Evolutionary conservation across 148 eudicot genomes (phyloP), one percentile per base, ranked within the genome.

Genomic region (Diospyros lotus): DNA sequence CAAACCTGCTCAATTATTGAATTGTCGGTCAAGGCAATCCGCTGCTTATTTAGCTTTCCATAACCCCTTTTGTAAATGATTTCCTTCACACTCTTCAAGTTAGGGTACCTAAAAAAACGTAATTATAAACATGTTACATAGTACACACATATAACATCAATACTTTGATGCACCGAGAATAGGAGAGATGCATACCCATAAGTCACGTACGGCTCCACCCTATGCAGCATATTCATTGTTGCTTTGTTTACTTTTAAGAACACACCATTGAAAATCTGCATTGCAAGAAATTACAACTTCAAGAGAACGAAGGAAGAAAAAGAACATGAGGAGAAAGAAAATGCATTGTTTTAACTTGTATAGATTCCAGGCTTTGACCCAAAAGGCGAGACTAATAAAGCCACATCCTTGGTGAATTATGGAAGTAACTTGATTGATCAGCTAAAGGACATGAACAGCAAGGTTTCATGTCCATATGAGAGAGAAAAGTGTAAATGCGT

Each of bases 131-230:
- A 10, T 41, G 38, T 40, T n/a, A 64, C n/a, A 64, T 40, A 42
- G 41, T 28, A 64, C 5, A 11, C 13, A 12, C 5, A 0, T 3
- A 63, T 4, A 64, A 40, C 42, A 1, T 18, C 10, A 5, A 3
- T 40, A 17, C 3, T 6, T 2, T 17, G 2, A 1, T 28, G 28
- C 28, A 2, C 10, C 39, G 9, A 17, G 43, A 63, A 39, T 1
- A 8, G 43, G 54, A 12, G 9, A 41, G 15, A 59, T 40, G 4
- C 77, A 41, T 77, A 83, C 84, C 87, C 87, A 45, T 62, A 84
- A 1, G 87, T 84, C n/a, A 84, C 87, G 63, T 81, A 84, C 18
- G 87, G 87, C 82, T 84, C 84, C 68, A 84, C 87, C 81, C 84
- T 78, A 62, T 78, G 87, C 75, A 81, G 60, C 87, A 84, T 84